A percentile compares a stretch with the other conserved stretches of the same genome.
phyloP scores from a whole-genome alignment of 176 grass and related monocot species.

The Coix lacrymajobi region DNA sequence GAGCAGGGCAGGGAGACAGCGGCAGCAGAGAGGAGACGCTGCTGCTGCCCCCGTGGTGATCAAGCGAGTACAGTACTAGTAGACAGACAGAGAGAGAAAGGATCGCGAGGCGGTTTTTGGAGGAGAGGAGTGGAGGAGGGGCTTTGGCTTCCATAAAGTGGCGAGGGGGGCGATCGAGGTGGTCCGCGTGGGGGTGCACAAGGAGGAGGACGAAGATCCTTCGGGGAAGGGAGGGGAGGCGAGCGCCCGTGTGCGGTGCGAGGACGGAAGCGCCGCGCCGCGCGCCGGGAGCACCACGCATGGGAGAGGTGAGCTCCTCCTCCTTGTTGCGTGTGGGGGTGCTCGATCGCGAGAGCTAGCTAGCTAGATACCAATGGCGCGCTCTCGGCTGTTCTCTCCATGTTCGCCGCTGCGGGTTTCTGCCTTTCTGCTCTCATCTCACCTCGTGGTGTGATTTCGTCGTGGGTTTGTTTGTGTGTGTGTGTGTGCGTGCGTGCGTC shows the following conservation, averaged over 20 bases:
- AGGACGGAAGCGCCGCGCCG: background rate
- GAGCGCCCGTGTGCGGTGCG: background rate
- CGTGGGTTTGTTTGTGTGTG: background rate
- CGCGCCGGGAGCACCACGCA: background rate
- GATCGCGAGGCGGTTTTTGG: background rate
- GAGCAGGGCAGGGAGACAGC: background rate
- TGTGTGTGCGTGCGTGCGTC: background rate
- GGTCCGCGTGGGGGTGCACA: background rate
- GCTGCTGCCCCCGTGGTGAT: background rate
- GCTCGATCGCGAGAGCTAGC: background rate
- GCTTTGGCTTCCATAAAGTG: background rate
- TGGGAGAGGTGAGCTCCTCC: constrained; percentile 22
- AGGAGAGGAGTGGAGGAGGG: background rate
- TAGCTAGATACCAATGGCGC: background rate
- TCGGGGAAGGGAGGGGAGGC: background rate
- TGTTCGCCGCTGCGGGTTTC: background rate
- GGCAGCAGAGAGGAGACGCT: background rate
- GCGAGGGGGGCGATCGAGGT: background rate
- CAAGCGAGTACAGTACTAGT: background rate
- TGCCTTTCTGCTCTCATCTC: background rate
- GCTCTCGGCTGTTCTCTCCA: background rate
- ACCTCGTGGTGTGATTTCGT: background rate
- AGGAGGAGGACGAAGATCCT: background rate
- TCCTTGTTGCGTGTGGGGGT: background rate
- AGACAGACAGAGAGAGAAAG: background rate